phyloP scores from a whole-genome alignment of 2,329 filamentous ascomycete genomes.

The Neurospora crassa region DNA sequence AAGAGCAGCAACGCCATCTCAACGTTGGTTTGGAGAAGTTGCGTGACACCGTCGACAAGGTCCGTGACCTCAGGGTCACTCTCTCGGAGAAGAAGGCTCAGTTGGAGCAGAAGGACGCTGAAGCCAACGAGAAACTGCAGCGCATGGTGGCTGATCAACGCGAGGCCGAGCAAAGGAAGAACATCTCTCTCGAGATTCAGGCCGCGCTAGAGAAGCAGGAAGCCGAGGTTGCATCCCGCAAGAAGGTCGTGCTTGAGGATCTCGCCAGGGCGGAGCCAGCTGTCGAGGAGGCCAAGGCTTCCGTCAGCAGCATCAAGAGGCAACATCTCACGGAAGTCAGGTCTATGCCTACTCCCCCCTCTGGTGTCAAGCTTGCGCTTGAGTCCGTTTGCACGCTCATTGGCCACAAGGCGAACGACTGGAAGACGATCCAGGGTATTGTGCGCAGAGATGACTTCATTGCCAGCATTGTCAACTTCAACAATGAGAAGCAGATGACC shows the following conservation, averaged over 20 bases:
- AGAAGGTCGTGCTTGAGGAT: slow-evolving; percentile 77
- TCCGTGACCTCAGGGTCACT: slow-evolving; percentile 81
- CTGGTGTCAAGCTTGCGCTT: slow-evolving; percentile 81
- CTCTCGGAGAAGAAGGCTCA: slow-evolving; percentile 91
- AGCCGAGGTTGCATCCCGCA: slow-evolving; percentile 71
- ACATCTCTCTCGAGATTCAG: slow-evolving; percentile 81
- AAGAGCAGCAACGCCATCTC: slow-evolving; percentile 96
- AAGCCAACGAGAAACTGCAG: slow-evolving; percentile 95
- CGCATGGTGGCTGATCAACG: slow-evolving; percentile 94
- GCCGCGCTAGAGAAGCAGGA: slow-evolving; percentile 81
- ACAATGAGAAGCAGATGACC: slow-evolving; percentile 95
- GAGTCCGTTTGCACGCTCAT: slow-evolving; percentile 95
- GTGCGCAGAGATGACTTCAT: slow-evolving; percentile 94
- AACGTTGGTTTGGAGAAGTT: slow-evolving; percentile 98
- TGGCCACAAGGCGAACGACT: slow-evolving; percentile 80
- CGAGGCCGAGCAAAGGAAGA: slow-evolving; percentile 86
- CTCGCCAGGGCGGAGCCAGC: slow-evolving; percentile 87
- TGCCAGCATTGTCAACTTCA: slow-evolving; percentile 92
- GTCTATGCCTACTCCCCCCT: slow-evolving; percentile 88
- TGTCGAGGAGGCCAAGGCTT: slow-evolving; percentile 85
- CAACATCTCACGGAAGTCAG: slow-evolving; percentile 96
- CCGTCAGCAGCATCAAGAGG: slow-evolving; percentile 96
- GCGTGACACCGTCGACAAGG: slow-evolving; percentile 93
- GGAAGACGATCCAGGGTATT: slow-evolving; percentile 84
- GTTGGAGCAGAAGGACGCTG: slow-evolving; percentile 84